Evolutionary conservation across 192 early-diverging fungal species (phyloP).

Genomic region (Coemansia erecta): DNA sequence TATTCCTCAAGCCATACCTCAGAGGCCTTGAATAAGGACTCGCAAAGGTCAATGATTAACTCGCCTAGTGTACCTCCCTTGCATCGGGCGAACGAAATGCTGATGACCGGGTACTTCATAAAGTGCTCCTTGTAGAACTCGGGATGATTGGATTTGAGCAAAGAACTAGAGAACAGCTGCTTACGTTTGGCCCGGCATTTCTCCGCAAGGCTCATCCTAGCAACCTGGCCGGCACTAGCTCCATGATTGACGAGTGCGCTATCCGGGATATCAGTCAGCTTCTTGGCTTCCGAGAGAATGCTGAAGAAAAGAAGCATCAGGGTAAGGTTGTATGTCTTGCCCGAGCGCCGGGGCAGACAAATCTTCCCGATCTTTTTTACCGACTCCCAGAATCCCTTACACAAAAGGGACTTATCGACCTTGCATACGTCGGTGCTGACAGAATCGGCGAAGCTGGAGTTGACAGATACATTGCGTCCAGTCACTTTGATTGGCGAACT

Average conservation of each 20-base stretch:
- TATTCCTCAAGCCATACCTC: slow-evolving; percentile 3
- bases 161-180: slow-evolving; percentile 25
- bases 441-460: slow-evolving; percentile 19
- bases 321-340: slow-evolving; percentile 48
- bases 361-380: slow-evolving; percentile 27
- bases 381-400: slow-evolving; percentile 37
- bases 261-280: slow-evolving; percentile 14
- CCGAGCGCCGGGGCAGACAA: slow-evolving; percentile 36
- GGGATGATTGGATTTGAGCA: slow-evolving; percentile 24
- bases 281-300: slow-evolving; percentile 6
- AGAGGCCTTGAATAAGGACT: too few species aligned
- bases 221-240: background rate
- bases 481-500: slow-evolving; percentile 37
- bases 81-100: slow-evolving; percentile 22
- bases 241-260: slow-evolving; percentile 1
- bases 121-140: slow-evolving; percentile 34
- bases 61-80: slow-evolving; percentile 10
- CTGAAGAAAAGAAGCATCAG: slow-evolving; percentile 46
- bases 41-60: slow-evolving; percentile 15
- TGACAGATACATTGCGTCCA: slow-evolving; percentile 20
- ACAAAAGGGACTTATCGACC: slow-evolving; percentile 45
- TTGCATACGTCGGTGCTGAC: slow-evolving; percentile 16
- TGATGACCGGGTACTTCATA: slow-evolving; percentile 38
- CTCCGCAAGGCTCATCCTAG: slow-evolving; percentile 13
- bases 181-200: slow-evolving; percentile 36